Conservation (phyloP, 345 rosid genomes). For the Sonneratia alba region DNA sequence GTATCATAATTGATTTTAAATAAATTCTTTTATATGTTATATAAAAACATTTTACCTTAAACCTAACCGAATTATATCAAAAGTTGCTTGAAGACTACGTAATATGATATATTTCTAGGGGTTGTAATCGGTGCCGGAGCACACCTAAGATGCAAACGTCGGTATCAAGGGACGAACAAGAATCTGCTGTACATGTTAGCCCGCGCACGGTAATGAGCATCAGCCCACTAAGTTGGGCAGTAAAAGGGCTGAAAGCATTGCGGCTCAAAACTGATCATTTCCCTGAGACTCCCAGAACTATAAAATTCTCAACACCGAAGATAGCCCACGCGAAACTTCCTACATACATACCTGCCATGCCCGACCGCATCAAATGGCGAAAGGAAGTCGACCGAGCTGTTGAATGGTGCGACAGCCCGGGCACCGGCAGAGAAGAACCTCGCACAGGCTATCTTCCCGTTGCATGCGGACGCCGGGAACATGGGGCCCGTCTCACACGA, state of each 20-base stretch:
- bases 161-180: neutral
- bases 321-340: neutral
- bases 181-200: neutral
- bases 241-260: neutral
- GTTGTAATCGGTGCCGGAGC: too few relatives aligned
- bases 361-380: slow-evolving; percentile 78
- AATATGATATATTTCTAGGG: too few relatives aligned
- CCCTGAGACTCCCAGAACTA: too few relatives aligned
- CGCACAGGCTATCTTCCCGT: slow-evolving; percentile 71
- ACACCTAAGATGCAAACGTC: too few relatives aligned
- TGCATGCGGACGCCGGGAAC: slow-evolving; percentile 52
- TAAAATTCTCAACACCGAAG: too few relatives aligned
- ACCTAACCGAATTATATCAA: too few relatives aligned
- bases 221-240: neutral
- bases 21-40: too few relatives aligned
- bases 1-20: too few relatives aligned
- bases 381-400: slow-evolving; percentile 55
- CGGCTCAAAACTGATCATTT: too few relatives aligned
- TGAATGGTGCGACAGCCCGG: slow-evolving; percentile 40
- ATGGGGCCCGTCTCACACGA: slow-evolving; percentile 60
- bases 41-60: too few relatives aligned
- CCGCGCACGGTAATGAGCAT: neutral
- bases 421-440: slow-evolving; percentile 85
- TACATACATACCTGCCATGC: slow-evolving; percentile 58
- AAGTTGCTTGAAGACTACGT: too few relatives aligned